Percentiles rank a stretch among this genome's conserved stretches.
These are phyloP conservation scores for Pyrus hybrid DNA, from an alignment of 331 rosid genomes.

Conservation along the genomic window DNA sequence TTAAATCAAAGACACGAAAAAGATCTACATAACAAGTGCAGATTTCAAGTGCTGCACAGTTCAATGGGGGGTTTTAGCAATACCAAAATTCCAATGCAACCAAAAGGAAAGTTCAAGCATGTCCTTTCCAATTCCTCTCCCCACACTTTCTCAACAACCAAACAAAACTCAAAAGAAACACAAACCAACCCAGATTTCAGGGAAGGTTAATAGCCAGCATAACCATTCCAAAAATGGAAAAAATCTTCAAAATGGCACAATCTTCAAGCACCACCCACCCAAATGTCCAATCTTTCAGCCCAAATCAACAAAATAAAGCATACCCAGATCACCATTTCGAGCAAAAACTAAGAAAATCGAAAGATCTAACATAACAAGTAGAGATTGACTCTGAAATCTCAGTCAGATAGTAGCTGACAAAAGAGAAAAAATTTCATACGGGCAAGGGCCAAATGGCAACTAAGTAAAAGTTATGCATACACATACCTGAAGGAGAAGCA, in stretches of 20 bases:
- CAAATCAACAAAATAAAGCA: slow-evolving; percentile 14
- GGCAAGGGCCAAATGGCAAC: not conserved
- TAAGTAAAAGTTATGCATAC: not conserved
- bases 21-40: too few species aligned
- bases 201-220: not conserved
- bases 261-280: not conserved
- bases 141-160: slow-evolving; percentile 4
- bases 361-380: slow-evolving; percentile 31
- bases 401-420: not conserved
- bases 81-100: not conserved
- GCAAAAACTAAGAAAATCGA: slow-evolving; percentile 12
- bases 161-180: not conserved
- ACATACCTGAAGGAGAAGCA: slow-evolving; percentile 20
- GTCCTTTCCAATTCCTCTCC: not conserved
- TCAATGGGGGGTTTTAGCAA: not conserved
- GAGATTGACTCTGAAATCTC: not conserved
- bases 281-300: not conserved
- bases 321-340: slow-evolving; percentile 26
- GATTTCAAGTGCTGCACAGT: not conserved
- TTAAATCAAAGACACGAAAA: not conserved
- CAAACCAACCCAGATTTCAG: not conserved
- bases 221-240: not conserved
- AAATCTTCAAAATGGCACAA: not conserved
- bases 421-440: not conserved
- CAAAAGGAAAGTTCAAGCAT: not conserved